Conservation (phyloP, 177 flowering plant species). For the Telopea speciosissima region DNA sequence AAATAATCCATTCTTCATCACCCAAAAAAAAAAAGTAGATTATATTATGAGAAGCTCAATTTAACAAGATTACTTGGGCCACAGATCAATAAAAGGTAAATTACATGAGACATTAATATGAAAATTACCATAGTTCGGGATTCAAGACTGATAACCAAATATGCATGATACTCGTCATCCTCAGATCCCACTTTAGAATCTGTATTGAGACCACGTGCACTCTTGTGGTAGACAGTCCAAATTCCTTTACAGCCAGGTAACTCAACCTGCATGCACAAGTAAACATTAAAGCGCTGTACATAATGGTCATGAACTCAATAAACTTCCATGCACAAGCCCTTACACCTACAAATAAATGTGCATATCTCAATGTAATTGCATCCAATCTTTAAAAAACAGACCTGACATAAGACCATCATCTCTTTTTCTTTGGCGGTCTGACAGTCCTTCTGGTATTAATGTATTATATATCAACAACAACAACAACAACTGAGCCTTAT, state of each 20-base stretch:
- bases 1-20: no score
- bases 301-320: not conserved
- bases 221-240: slow-evolving; percentile 99
- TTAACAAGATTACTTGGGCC: no score
- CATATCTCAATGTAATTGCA: no score
- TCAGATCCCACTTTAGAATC: slow-evolving; percentile 54
- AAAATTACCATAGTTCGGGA: slow-evolving; percentile 83
- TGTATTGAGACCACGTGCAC: slow-evolving; percentile 48
- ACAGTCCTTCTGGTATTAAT: no score
- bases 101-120: not conserved
- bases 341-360: not conserved
- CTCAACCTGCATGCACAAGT: slow-evolving; percentile 53
- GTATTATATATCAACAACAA: no score
- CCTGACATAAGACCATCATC: no score
- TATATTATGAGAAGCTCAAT: not conserved
- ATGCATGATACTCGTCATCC: slow-evolving; percentile 97
- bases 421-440: no score
- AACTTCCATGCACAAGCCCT: not conserved
- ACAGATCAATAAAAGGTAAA: not conserved
- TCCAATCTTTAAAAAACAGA: no score
- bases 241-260: slow-evolving; percentile 92
- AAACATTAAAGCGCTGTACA: not conserved
- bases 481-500: no score
- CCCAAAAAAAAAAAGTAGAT: not conserved
- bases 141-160: slow-evolving; percentile 89